These are phyloP conservation scores for Triticum turgidum DNA, from an alignment of 176 grass and related monocot species.

Conservation along the genomic window DNA sequence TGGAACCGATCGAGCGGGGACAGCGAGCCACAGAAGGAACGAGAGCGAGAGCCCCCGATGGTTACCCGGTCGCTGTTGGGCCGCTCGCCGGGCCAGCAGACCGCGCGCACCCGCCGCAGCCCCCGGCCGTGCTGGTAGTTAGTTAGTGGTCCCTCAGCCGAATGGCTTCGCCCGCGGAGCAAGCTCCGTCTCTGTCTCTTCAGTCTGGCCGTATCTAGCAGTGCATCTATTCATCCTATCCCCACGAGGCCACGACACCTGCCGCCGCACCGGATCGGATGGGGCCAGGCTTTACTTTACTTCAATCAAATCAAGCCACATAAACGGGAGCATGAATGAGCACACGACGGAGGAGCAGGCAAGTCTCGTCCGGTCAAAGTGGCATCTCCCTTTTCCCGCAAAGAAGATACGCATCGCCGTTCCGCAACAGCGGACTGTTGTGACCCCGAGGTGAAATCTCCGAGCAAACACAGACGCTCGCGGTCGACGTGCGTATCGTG, in stretches of 20 bases:
- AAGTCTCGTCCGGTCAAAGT: not conserved
- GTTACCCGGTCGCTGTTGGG: constrained; percentile 26
- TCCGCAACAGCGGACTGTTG: too few relatives aligned
- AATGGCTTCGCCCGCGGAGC: not conserved
- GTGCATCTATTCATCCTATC: not conserved
- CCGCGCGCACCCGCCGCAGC: not conserved
- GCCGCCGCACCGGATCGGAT: not conserved
- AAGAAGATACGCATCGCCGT: too few relatives aligned
- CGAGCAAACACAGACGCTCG: not conserved
- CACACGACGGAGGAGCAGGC: too few relatives aligned
- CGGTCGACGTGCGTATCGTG: not conserved
- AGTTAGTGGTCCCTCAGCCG: not conserved
- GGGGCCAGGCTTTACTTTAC: accelerated
- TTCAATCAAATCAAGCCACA: too few relatives aligned
- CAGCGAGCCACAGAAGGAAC: too few relatives aligned
- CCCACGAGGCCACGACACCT: not conserved
- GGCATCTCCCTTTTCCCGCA: not conserved
- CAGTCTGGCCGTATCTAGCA: not conserved
- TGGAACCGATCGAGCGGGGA: too few relatives aligned
- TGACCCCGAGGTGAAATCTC: not conserved
- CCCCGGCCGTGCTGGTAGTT: constrained; percentile 16
- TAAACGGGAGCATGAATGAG: too few relatives aligned
- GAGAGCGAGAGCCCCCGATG: not conserved
- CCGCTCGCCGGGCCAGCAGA: not conserved
- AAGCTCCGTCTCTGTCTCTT: not conserved